Conservation (phyloP, 768 basidiomycete genomes). For the Agaricus blazei region DNA sequence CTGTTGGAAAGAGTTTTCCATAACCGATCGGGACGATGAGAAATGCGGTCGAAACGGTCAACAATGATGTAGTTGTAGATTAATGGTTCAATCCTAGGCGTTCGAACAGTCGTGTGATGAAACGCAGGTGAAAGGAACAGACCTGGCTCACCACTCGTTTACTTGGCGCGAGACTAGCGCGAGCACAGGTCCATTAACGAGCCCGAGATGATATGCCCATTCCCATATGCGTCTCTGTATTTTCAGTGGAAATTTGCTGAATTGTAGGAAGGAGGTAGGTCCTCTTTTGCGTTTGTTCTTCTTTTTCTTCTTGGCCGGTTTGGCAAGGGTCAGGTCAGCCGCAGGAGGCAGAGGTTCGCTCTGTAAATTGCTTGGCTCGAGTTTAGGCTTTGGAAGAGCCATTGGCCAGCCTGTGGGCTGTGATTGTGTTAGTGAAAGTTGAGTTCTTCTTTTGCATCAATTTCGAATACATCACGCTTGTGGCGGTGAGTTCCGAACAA, state of each 20-base stretch:
- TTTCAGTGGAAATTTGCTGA: background rate
- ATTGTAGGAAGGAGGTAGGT: background rate
- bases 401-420: background rate
- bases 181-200: background rate
- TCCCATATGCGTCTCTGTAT: background rate
- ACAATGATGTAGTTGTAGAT: conserved; percentile 2
- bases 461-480: too few relatives aligned
- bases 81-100: conserved; percentile 1
- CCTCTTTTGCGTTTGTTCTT: conserved; percentile 2
- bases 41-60: background rate
- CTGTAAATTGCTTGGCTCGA: too few relatives aligned
- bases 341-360: background rate
- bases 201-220: background rate
- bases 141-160: background rate
- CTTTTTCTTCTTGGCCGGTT: background rate
- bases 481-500: too few relatives aligned
- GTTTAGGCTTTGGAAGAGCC: background rate
- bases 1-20: conserved; percentile 4
- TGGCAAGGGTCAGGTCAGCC: background rate
- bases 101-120: background rate
- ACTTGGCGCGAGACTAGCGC: background rate
- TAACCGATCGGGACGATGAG: conserved; percentile 1
- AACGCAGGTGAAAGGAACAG: background rate
- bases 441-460: too few relatives aligned
- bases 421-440: background rate